Evolutionary conservation across 2,329 filamentous ascomycete genomes (phyloP).

Genomic region (Fusarium udum): DNA sequence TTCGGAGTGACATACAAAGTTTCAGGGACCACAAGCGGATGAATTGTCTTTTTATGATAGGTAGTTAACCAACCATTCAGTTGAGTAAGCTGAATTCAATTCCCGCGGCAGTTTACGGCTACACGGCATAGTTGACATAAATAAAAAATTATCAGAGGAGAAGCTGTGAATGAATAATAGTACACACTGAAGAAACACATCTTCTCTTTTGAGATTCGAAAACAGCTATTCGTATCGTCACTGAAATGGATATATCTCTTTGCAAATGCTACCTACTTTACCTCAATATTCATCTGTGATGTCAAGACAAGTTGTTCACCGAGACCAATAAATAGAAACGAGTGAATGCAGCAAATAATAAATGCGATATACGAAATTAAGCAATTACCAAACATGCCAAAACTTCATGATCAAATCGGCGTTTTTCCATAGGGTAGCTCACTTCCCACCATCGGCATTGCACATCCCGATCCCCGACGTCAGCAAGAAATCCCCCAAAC

Average conservation of each 20-base stretch:
- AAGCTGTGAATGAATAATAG: background rate
- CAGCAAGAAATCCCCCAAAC: slow-evolving; percentile 39
- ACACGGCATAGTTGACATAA: background rate
- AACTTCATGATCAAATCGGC: background rate
- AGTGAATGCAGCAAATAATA: background rate
- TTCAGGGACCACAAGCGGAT: background rate
- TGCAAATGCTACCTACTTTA: too few species aligned
- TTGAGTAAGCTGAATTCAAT: background rate
- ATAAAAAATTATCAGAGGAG: background rate
- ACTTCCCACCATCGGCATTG: slow-evolving; percentile 10
- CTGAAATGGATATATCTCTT: fast-evolving
- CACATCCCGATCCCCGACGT: slow-evolving; percentile 40
- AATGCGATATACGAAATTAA: background rate
- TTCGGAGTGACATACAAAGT: background rate
- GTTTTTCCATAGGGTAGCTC: background rate
- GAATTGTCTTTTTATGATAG: background rate
- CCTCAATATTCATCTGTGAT: background rate
- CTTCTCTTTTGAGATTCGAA: background rate
- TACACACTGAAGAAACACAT: background rate
- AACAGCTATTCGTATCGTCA: background rate
- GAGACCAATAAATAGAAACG: background rate
- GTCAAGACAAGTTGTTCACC: too few species aligned
- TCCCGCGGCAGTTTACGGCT: background rate
- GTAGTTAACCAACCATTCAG: background rate
- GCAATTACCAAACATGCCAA: background rate